phyloP scores from a whole-genome alignment of 2,329 filamentous ascomycete species.

The Lecanosticta acicola region DNA sequence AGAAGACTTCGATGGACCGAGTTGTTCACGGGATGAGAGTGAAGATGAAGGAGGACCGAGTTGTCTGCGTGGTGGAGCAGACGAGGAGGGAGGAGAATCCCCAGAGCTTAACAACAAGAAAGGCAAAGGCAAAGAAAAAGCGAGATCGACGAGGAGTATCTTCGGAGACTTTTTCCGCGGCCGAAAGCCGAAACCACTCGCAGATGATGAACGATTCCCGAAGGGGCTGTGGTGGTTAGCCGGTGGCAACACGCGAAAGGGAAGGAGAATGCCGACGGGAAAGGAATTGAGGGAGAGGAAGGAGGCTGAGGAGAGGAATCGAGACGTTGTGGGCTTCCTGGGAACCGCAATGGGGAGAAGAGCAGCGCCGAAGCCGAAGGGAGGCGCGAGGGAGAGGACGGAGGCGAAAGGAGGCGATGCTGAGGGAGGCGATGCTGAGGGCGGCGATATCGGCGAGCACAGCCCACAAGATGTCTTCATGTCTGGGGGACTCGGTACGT shows the following conservation, averaged over 20 bases:
- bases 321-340: neutral
- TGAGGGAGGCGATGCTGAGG: neutral
- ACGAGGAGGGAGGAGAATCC: neutral
- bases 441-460: too few species aligned
- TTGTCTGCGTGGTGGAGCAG: conserved; percentile 4
- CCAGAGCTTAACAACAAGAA: too few species aligned
- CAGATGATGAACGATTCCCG: conserved; percentile 1
- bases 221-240: conserved; percentile 2
- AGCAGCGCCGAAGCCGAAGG: neutral
- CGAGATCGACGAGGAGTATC: neutral
- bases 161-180: neutral
- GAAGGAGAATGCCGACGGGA: conserved; percentile 2
- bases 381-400: neutral
- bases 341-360: neutral
- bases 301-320: conserved; percentile 2
- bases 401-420: neutral
- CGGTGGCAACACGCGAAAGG: neutral
- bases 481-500: too few species aligned
- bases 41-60: too few species aligned
- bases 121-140: too few species aligned
- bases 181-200: neutral
- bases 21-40: too few species aligned
- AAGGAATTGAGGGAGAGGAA: neutral
- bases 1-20: neutral
- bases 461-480: too few species aligned